These are phyloP conservation scores for Debaryomyces robertsiae DNA, from an alignment of 1,139 yeast species.

Conservation along the genomic window DNA sequence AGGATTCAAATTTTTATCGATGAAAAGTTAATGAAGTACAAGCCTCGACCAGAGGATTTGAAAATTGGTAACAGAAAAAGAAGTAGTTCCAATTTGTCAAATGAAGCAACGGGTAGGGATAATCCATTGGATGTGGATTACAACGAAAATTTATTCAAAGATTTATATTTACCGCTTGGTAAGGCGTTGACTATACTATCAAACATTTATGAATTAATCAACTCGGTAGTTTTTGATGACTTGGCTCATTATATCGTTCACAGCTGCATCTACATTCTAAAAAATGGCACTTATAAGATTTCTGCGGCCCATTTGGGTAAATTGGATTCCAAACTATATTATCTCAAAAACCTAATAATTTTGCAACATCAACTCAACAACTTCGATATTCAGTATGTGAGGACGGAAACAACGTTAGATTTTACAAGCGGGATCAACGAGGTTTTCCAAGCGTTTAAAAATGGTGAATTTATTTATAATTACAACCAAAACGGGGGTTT, in stretches of 20 bases:
- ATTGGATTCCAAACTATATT: constrained; percentile 64
- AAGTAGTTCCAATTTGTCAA: constrained; percentile 8
- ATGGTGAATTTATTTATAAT: constrained; percentile 36
- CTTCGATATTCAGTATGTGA: constrained; percentile 78
- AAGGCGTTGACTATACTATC: constrained; percentile 72
- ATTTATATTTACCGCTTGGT: constrained; percentile 73
- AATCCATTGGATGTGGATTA: constrained; percentile 36
- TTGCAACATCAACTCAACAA: constrained; percentile 70
- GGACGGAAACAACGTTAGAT: constrained; percentile 75
- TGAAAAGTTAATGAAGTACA: constrained; percentile 64
- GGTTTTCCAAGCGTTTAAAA: constrained; percentile 49
- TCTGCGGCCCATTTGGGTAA: constrained; percentile 43
- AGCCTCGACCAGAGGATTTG: constrained; percentile 68
- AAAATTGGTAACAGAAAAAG: constrained; percentile 55
- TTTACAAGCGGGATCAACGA: constrained; percentile 72
- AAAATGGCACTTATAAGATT: constrained; percentile 52
- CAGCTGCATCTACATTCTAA: constrained; percentile 62
- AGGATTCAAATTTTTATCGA: constrained; percentile 75
- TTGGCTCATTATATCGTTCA: constrained; percentile 87
- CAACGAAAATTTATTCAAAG: constrained; percentile 45
- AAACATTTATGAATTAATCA: constrained; percentile 77
- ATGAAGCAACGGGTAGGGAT: constrained; percentile 8
- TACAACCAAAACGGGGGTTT: constrained; percentile 45
- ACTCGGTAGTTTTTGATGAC: constrained; percentile 80
- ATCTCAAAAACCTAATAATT: constrained; percentile 70